A percentile compares a stretch with the other conserved stretches of the same genome.
Conservation (phyloP, 2,329 filamentous ascomycete genomes). For the Dothistroma septosporum region DNA sequence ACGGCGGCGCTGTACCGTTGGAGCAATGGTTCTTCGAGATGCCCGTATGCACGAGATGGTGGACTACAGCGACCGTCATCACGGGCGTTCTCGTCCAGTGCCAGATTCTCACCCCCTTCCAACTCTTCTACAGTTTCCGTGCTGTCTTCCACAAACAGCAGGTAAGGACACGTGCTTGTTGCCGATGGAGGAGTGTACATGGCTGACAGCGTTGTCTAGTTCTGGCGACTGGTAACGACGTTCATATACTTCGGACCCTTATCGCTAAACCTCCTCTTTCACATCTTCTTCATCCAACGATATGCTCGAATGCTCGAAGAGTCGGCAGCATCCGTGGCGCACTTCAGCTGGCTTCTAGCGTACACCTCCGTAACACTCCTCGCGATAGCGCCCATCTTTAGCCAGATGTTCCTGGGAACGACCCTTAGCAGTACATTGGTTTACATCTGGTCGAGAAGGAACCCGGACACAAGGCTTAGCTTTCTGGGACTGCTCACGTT, state of each 20-base stretch:
- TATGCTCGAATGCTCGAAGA: slow-evolving; percentile 95
- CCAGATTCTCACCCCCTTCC: slow-evolving; percentile 85
- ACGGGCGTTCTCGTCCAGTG: slow-evolving; percentile 90
- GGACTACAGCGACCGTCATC: slow-evolving; percentile 87
- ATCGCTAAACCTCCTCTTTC: slow-evolving; percentile 89
- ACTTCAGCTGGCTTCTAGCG: slow-evolving; percentile 90
- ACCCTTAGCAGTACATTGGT: slow-evolving; percentile 88
- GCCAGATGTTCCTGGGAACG: slow-evolving; percentile 90
- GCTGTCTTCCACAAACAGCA: slow-evolving; percentile 89
- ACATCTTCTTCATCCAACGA: slow-evolving; percentile 96
- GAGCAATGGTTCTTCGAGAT: slow-evolving; percentile 99
- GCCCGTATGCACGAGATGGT: slow-evolving; percentile 92
- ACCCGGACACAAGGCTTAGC: slow-evolving; percentile 84
- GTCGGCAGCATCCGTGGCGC: slow-evolving; percentile 84
- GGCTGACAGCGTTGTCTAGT: slow-evolving; percentile 50
- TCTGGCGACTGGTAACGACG: slow-evolving; percentile 92
- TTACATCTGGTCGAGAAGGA: slow-evolving; percentile 95
- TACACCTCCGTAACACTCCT: slow-evolving; percentile 80
- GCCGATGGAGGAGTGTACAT: background rate
- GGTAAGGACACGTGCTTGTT: slow-evolving; percentile 49
- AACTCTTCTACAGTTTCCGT: slow-evolving; percentile 94
- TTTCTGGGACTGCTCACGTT: slow-evolving; percentile 80
- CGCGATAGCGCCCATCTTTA: slow-evolving; percentile 76
- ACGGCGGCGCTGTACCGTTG: slow-evolving; percentile 57
- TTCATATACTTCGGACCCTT: slow-evolving; percentile 97